A percentile compares a stretch with the other conserved stretches of the same genome.
Evolutionary conservation across 202 grass and related monocot species (phyloP).

Genomic region (Setaria italica): DNA sequence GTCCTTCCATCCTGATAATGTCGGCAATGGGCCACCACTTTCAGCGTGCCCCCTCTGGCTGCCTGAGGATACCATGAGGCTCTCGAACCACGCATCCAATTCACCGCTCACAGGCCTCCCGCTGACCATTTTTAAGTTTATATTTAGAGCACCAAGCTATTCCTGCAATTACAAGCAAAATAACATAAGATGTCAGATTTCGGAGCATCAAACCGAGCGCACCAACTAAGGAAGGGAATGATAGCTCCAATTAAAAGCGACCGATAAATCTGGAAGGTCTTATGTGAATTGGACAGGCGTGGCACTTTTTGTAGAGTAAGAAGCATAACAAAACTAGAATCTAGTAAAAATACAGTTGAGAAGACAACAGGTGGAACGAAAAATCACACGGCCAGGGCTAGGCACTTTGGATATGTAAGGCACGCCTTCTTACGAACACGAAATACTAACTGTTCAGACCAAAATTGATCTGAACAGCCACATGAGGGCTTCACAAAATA

Average conservation of each 20-base stretch:
- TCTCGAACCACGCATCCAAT: constrained; percentile 67
- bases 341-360: not conserved
- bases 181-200: not conserved
- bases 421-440: not conserved
- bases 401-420: not conserved
- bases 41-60: constrained; percentile 43
- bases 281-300: not conserved
- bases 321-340: not conserved
- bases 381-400: not conserved
- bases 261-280: not conserved
- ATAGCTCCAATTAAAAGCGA: not conserved
- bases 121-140: constrained; percentile 65
- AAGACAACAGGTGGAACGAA: not conserved
- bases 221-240: not conserved
- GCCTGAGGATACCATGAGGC: constrained; percentile 59
- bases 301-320: not conserved
- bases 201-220: not conserved
- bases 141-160: constrained; percentile 19
- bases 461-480: not conserved
- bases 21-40: constrained; percentile 42
- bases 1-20: constrained; percentile 87
- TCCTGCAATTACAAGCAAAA: constrained; percentile 32
- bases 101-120: constrained; percentile 45
- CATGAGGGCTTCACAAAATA: not conserved
- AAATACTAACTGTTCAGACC: not conserved